phyloP scores from a whole-genome alignment of 176 grass and related monocot genomes.

The Leersia perrieri region DNA sequence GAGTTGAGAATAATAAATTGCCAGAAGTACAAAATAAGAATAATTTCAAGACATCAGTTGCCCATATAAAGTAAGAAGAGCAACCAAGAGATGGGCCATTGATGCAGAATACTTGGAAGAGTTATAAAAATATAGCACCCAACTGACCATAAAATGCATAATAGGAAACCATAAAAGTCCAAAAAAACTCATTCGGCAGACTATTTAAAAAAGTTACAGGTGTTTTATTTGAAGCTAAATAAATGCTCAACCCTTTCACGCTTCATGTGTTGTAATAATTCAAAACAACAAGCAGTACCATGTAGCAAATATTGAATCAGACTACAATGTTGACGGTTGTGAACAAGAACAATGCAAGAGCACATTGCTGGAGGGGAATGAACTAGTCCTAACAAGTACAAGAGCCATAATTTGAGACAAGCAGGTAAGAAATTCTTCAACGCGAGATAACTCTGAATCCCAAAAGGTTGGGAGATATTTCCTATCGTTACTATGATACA shows the following conservation, averaged over 20 bases:
- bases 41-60: background rate
- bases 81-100: conserved; percentile 19
- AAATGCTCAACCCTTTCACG: background rate
- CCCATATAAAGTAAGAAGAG: conserved; percentile 13
- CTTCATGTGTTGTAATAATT: background rate
- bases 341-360: conserved; percentile 8
- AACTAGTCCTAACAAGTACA: background rate
- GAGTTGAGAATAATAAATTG: conserved; percentile 15
- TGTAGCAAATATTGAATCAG: conserved; percentile 5
- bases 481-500: background rate
- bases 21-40: background rate
- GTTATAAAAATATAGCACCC: conserved; percentile 29
- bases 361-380: background rate
- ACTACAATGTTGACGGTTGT: background rate
- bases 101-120: conserved; percentile 10
- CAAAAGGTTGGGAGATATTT: background rate
- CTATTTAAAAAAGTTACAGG: background rate
- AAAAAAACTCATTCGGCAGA: background rate
- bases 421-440: background rate
- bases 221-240: conserved; percentile 16
- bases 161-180: background rate
- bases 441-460: background rate
- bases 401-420: background rate
- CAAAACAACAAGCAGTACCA: conserved; percentile 4
- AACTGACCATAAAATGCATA: conserved; percentile 34